phyloP scores from a whole-genome alignment of 2,329 filamentous ascomycete species.

The Pseudocercospora pini-densiflorae region DNA sequence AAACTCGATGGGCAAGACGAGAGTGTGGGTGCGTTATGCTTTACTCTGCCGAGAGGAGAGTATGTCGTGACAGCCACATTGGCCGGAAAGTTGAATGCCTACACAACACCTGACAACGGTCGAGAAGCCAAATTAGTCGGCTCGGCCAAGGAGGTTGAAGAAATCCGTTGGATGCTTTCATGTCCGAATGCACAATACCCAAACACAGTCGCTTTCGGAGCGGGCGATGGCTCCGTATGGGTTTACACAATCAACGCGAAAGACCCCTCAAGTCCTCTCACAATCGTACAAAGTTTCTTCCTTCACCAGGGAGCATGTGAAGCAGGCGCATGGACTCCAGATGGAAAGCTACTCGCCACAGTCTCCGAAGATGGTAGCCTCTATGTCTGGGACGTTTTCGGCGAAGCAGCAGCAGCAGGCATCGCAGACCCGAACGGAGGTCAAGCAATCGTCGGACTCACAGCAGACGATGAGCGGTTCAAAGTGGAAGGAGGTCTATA shows the following conservation, averaged over 20 bases:
- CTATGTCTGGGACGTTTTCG: slow-evolving; percentile 92
- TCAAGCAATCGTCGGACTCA: slow-evolving; percentile 75
- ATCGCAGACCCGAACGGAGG: slow-evolving; percentile 55
- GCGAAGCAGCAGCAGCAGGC: slow-evolving; percentile 70
- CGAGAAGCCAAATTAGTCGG: slow-evolving; percentile 63
- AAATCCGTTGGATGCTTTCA: slow-evolving; percentile 86
- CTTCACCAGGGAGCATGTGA: slow-evolving; percentile 85
- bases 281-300: slow-evolving; percentile 90
- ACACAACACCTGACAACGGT: slow-evolving; percentile 35
- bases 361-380: slow-evolving; percentile 87
- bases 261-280: slow-evolving; percentile 66
- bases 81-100: slow-evolving; percentile 77
- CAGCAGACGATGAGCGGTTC: slow-evolving; percentile 84
- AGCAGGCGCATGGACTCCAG: slow-evolving; percentile 86
- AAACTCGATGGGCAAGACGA: slow-evolving; percentile 89
- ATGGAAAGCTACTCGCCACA: slow-evolving; percentile 84
- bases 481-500: slow-evolving; percentile 89
- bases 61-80: slow-evolving; percentile 86
- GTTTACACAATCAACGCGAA: slow-evolving; percentile 82
- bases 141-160: slow-evolving; percentile 86
- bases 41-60: slow-evolving; percentile 81
- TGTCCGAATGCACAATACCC: slow-evolving; percentile 73
- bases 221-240: slow-evolving; percentile 92
- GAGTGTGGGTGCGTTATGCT: slow-evolving; percentile 83
- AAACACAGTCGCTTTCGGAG: slow-evolving; percentile 85